These are phyloP conservation scores for Trametes elegans DNA, from an alignment of 768 basidiomycete species.

Conservation along the genomic window DNA sequence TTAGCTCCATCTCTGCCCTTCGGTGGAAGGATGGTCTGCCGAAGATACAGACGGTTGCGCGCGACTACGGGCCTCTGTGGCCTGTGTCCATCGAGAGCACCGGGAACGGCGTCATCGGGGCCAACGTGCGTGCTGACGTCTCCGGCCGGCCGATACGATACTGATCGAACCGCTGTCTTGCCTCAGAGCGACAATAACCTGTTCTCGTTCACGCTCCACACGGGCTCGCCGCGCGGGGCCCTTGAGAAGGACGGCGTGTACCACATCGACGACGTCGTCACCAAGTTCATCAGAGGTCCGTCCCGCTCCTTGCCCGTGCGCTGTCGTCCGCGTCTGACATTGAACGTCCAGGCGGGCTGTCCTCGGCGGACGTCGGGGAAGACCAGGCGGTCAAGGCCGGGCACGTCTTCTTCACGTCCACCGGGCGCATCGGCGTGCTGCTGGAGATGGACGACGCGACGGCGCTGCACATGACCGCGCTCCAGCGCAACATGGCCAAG, in stretches of 20 bases:
- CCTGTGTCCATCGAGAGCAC: constrained; percentile 64
- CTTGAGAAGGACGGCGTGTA: constrained; percentile 70
- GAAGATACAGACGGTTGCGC: constrained; percentile 42
- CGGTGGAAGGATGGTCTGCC: constrained; percentile 45
- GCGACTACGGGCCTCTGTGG: constrained; percentile 76
- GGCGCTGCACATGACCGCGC: constrained; percentile 57
- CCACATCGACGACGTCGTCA: constrained; percentile 75
- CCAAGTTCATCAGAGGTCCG: constrained; percentile 69
- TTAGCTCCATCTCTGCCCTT: constrained; percentile 75
- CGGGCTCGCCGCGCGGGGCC: constrained; percentile 38
- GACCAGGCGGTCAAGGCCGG: constrained; percentile 48
- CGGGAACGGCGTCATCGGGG: constrained; percentile 60
- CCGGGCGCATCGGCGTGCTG: constrained; percentile 77
- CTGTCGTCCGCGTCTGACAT: constrained; percentile 2
- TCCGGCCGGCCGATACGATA: not conserved
- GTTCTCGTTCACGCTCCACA: constrained; percentile 55
- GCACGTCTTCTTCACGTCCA: constrained; percentile 73
- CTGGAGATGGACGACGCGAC: constrained; percentile 55
- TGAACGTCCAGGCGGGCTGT: constrained; percentile 49
- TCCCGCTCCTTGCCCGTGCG: not conserved
- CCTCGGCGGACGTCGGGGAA: constrained; percentile 42
- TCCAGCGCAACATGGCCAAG: constrained; percentile 73
- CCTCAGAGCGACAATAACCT: constrained; percentile 64
- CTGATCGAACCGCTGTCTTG: not conserved
- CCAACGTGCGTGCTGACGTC: constrained; percentile 56